Evolutionary conservation across 176 grass and related monocot species (phyloP).

Genomic region (Musa troglodytarum): DNA sequence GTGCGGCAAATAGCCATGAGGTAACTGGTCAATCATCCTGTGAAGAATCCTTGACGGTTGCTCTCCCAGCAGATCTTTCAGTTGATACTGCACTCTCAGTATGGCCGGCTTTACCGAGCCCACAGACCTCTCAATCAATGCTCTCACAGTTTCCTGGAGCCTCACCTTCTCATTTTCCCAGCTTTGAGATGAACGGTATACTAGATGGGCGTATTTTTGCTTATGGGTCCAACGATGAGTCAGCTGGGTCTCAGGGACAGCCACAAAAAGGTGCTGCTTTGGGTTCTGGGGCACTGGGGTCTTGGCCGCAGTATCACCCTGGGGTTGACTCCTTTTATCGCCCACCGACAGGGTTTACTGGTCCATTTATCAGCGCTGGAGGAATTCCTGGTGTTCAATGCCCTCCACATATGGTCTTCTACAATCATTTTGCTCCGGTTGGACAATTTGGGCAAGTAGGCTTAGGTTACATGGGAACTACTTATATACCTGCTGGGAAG

Average conservation of each 20-base stretch:
- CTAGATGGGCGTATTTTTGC: constrained; percentile 65
- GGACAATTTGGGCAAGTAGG: constrained; percentile 92
- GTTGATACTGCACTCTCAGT: constrained; percentile 75
- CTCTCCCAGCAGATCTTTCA: constrained; percentile 93
- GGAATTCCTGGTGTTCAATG: constrained; percentile 76
- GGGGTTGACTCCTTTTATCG: constrained; percentile 74
- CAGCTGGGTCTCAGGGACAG: constrained; percentile 49
- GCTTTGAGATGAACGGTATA: constrained; percentile 82
- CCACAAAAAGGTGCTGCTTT: constrained; percentile 50
- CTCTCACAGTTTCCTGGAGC: constrained; percentile 70
- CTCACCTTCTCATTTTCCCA: constrained; percentile 76
- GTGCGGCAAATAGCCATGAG: constrained; percentile 13
- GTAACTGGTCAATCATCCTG: constrained; percentile 43
- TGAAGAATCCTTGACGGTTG: constrained; percentile 65
- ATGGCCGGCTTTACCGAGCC: constrained; percentile 75
- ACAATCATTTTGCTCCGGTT: constrained; percentile 87
- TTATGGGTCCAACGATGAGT: constrained; percentile 74
- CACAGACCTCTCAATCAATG: constrained; percentile 61
- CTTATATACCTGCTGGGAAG: constrained; percentile 86
- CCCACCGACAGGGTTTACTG: constrained; percentile 65
- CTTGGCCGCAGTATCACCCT: constrained; percentile 74
- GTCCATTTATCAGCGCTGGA: constrained; percentile 80
- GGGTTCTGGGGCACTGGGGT: constrained; percentile 49
- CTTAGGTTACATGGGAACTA: constrained; percentile 79
- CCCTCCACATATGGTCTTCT: constrained; percentile 91